Percentiles rank a stretch among this genome's conserved stretches.
phyloP scores from a whole-genome alignment of 2,329 filamentous ascomycete genomes.

The Aspergillus ochraceus region DNA sequence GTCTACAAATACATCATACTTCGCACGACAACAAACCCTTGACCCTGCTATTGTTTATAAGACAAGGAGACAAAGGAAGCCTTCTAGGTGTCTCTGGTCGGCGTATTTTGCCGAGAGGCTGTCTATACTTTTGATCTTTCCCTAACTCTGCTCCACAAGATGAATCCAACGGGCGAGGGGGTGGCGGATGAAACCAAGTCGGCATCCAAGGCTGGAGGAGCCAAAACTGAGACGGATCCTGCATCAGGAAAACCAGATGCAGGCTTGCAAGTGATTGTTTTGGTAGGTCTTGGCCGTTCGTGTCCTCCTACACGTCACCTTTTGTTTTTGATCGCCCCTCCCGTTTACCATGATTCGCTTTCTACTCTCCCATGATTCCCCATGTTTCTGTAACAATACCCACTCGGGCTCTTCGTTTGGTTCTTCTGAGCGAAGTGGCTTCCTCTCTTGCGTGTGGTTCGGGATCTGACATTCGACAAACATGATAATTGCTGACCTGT shows the following conservation, averaged over 20 bases:
- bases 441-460: neutral
- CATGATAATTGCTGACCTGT: slow-evolving; percentile 26
- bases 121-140: neutral
- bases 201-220: neutral
- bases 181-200: neutral
- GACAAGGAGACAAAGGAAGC: neutral
- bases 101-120: neutral
- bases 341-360: neutral
- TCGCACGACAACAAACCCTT: neutral
- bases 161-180: neutral
- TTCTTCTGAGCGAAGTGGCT: neutral
- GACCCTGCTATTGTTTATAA: neutral
- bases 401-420: neutral
- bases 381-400: neutral
- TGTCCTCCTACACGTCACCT: slow-evolving; percentile 6
- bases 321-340: neutral
- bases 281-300: slow-evolving; percentile 56
- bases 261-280: slow-evolving; percentile 67
- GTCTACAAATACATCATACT: neutral
- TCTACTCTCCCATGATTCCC: neutral
- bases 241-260: neutral
- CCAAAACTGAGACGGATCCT: neutral
- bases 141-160: neutral
- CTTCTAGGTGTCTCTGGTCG: neutral
- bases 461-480: slow-evolving; percentile 18